A percentile compares a stretch with the other conserved stretches of the same genome.
Evolutionary conservation across 2,329 filamentous ascomycete genomes (phyloP).

Genomic region (Diaporthe humulicola): DNA sequence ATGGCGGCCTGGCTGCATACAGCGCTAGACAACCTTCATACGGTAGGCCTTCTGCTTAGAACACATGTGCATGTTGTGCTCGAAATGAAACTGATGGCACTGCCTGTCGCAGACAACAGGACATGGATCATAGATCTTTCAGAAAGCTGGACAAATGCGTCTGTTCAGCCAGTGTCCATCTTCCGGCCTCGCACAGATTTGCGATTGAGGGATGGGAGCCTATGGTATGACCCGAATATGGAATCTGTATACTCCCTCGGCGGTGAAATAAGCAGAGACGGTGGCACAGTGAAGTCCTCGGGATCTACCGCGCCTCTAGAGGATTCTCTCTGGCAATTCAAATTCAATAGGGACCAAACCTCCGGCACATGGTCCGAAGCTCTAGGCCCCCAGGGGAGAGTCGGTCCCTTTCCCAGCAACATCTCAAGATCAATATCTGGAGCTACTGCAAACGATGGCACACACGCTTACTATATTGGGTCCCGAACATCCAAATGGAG

Average conservation of each 20-base stretch:
- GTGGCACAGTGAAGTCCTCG: background rate
- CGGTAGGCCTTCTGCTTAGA: background rate
- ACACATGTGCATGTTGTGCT: background rate
- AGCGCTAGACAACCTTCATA: background rate
- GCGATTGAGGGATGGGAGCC: background rate
- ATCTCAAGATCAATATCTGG: background rate
- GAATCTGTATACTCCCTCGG: background rate
- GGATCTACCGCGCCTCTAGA: background rate
- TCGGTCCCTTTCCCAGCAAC: background rate
- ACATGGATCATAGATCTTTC: background rate
- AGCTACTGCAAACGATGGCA: background rate
- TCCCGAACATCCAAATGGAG: background rate
- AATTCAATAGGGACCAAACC: background rate
- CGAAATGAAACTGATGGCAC: background rate
- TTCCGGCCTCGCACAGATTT: background rate
- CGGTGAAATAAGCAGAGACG: background rate
- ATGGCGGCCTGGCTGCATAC: background rate
- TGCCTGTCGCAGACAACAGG: background rate
- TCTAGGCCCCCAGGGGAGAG: background rate
- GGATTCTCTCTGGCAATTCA: background rate
- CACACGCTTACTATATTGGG: background rate
- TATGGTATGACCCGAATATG: background rate
- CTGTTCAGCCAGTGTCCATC: background rate
- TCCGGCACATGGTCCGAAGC: background rate
- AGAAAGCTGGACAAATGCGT: background rate